Conservation (phyloP, 164 flowering plant genomes). For the Vitis rotundifolia region DNA sequence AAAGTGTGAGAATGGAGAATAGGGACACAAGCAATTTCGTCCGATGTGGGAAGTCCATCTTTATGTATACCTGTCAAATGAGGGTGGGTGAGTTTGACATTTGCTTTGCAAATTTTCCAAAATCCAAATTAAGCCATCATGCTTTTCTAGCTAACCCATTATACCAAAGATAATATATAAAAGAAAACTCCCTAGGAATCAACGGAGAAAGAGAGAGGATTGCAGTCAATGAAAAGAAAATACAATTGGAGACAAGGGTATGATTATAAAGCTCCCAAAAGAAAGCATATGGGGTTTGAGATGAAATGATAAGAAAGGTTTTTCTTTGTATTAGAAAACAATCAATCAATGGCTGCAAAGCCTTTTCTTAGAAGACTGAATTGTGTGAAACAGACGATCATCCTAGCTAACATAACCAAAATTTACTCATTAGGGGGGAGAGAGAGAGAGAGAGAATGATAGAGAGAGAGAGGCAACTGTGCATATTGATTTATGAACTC, state of each 20-base stretch:
- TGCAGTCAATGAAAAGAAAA: neutral
- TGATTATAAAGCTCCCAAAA: neutral
- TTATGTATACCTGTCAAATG: slow-evolving; percentile 24
- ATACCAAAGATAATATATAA: neutral
- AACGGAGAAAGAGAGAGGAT: neutral
- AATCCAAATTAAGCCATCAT: neutral
- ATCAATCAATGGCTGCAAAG: neutral
- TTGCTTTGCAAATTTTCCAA: too few relatives aligned
- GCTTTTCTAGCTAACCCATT: neutral
- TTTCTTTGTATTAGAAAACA: neutral
- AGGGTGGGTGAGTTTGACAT: neutral
- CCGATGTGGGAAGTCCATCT: slow-evolving; percentile 20
- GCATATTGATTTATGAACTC: too few relatives aligned
- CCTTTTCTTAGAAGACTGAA: neutral
- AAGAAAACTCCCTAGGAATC: too few relatives aligned
- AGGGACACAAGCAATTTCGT: slow-evolving; percentile 7
- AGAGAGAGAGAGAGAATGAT: slow-evolving; percentile 1
- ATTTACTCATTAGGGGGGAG: neutral
- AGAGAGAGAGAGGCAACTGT: neutral
- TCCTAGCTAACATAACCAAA: neutral
- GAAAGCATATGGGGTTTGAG: neutral
- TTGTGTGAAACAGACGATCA: neutral
- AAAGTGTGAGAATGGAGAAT: slow-evolving; percentile 7
- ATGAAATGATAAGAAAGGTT: neutral
- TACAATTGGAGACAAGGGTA: neutral